Base-by-base conservation (phyloP, 1,284 basidiomycete species). In the Peniophora sp. region DNA sequence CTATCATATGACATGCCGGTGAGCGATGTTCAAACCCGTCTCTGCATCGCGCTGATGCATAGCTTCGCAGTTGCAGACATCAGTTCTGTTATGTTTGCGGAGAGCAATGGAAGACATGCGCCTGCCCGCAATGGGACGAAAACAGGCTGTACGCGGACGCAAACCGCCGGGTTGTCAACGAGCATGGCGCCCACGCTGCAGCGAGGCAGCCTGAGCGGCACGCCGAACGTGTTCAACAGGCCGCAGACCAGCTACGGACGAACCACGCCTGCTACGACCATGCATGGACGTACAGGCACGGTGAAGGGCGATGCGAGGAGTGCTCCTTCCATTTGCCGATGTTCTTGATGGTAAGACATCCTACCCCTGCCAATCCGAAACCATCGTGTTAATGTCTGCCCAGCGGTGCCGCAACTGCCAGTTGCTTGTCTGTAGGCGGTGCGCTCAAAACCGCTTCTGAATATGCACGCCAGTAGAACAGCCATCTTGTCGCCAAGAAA, bases 51-150 rank as follows among this genome's bases (percentile, higher is more conserved):
- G 5, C 27, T 32, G 27, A 32, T 12, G 12, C 6, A 6, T 5
- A 12, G 27, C 12, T 6, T 12, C 27, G 12, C 12, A 32, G 67
- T 22, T 75, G 73, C 57, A 60, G 61, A 48, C 66, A 70, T n/a
- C 60, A 75, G 53, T 75, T 75, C 54, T 75, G 73, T 56, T 74
- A 74, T 52, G 48, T 69, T 6, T 75, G 74, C 59, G 59, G 49
- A 8, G 66, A 61, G 59, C 58, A 45, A 22, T 74, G 73, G 72
- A 74, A 71, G 60, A 65, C 60, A 10, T 73, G 72, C 51, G n/a
- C 0, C 5, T 75, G 73, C 55, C 57, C 61, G 1, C 69, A 69
- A 51, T 74, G 73, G 72, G 72, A 73, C 27, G 72, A 73, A 53
- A 49, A 48, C 5, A 53, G 63, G 12, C 53, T 72, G 24, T 9